Evolutionary conservation across 1,284 basidiomycete species (phyloP).

Genomic region (Pseudozyma thailandica): DNA sequence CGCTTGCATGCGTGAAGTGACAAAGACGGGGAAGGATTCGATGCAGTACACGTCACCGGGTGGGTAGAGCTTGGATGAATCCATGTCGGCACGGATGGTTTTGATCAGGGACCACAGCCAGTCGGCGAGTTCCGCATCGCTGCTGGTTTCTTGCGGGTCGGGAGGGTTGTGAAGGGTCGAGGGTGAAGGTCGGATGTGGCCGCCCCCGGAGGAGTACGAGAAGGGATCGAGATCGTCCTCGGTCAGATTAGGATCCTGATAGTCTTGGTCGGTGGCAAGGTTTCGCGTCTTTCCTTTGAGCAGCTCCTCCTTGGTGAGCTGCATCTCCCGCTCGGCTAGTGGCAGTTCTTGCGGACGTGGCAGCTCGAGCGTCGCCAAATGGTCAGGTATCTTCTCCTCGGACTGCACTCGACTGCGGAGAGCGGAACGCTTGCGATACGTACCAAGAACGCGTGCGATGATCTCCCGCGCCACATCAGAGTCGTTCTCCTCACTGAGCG

Average conservation of each 20-base stretch:
- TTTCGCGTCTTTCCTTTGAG: slow-evolving; percentile 54
- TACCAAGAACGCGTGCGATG: slow-evolving; percentile 69
- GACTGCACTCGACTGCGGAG: slow-evolving; percentile 14
- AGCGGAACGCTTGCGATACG: slow-evolving; percentile 58
- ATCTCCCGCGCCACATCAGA: slow-evolving; percentile 70
- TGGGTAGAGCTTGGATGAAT: slow-evolving; percentile 55
- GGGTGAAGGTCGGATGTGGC: slow-evolving; percentile 11
- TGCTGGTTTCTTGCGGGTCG: background rate
- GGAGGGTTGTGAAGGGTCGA: slow-evolving; percentile 1
- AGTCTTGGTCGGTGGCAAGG: slow-evolving; percentile 44
- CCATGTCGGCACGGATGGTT: slow-evolving; percentile 61
- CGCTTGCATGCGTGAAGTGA: slow-evolving; percentile 46
- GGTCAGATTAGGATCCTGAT: slow-evolving; percentile 47
- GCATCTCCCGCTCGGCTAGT: slow-evolving; percentile 35
- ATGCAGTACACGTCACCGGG: slow-evolving; percentile 61
- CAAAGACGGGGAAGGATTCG: slow-evolving; percentile 58
- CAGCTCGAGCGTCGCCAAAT: slow-evolving; percentile 22
- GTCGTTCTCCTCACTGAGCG: slow-evolving; percentile 48
- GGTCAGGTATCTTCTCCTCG: slow-evolving; percentile 22
- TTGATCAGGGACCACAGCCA: slow-evolving; percentile 64
- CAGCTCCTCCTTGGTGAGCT: slow-evolving; percentile 45
- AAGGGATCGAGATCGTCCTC: slow-evolving; percentile 46
- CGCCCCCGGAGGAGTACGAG: slow-evolving; percentile 43
- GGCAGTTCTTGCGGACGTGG: slow-evolving; percentile 49
- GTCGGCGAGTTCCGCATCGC: slow-evolving; percentile 50